A percentile compares a stretch with the other conserved stretches of the same genome.
Conservation (phyloP, 768 basidiomycete species). For the Chalciporus sphaerocephalus region DNA sequence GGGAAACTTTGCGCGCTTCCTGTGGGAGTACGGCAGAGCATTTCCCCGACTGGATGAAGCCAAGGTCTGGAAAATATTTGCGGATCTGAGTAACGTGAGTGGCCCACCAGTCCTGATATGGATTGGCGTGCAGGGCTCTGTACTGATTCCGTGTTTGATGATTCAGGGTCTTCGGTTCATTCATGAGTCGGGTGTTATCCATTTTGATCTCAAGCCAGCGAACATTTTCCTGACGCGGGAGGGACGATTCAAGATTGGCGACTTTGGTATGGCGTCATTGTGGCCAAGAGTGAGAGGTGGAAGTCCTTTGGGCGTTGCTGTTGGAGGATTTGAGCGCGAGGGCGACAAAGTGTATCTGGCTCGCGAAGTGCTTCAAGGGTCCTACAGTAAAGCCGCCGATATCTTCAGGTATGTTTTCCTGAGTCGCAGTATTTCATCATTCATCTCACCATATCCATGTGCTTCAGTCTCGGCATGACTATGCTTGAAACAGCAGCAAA, state of each 20-base stretch:
- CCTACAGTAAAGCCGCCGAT: conserved; percentile 91
- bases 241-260: conserved; percentile 93
- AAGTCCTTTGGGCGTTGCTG: conserved; percentile 33
- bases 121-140: conserved; percentile 22
- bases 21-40: conserved; percentile 84
- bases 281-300: conserved; percentile 62
- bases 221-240: conserved; percentile 88
- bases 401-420: conserved; percentile 78
- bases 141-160: conserved; percentile 25
- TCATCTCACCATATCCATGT: conserved; percentile 13
- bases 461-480: conserved; percentile 83
- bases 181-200: conserved; percentile 83
- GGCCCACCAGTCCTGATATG: conserved; percentile 10
- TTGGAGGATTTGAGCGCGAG: conserved; percentile 80
- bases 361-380: conserved; percentile 89
- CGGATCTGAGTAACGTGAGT: conserved; percentile 85
- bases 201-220: conserved; percentile 95
- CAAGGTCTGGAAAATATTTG: conserved; percentile 92
- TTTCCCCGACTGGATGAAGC: conserved; percentile 88
- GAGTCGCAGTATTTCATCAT: not conserved
- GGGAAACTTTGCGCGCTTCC: conserved; percentile 87
- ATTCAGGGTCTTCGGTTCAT: conserved; percentile 88
- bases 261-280: conserved; percentile 97
- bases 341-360: conserved; percentile 97
- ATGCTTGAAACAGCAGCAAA: conserved; percentile 94